These are phyloP conservation scores for Aspergillus pseudotamarii DNA, from an alignment of 2,329 filamentous ascomycete genomes.

Conservation along the genomic window DNA sequence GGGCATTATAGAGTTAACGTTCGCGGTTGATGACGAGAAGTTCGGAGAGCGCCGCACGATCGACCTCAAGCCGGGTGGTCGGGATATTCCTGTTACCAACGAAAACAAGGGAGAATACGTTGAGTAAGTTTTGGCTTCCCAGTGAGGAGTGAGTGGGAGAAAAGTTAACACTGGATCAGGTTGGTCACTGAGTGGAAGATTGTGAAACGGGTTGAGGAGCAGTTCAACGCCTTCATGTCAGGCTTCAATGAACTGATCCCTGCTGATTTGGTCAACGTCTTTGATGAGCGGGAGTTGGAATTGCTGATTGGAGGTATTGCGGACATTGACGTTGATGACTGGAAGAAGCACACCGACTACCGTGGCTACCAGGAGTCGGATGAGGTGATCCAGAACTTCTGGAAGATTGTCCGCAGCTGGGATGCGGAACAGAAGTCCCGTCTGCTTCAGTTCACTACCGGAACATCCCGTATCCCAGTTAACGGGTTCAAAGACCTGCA, in stretches of 20 bases:
- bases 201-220: conserved; percentile 95
- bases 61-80: conserved; percentile 86
- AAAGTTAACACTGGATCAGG: conserved; percentile 38
- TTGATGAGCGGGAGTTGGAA: conserved; percentile 96
- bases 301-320: conserved; percentile 97
- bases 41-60: conserved; percentile 94
- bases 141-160: neutral
- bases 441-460: conserved; percentile 93
- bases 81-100: conserved; percentile 94
- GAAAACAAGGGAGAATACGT: conserved; percentile 99
- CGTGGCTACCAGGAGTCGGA: conserved; percentile 97
- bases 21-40: conserved; percentile 94
- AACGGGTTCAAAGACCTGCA: conserved; percentile 99
- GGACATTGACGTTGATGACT: conserved; percentile 99
- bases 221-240: conserved; percentile 96
- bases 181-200: conserved; percentile 99
- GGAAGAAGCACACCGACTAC: conserved; percentile 99
- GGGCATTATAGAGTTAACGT: conserved; percentile 91
- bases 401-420: conserved; percentile 93
- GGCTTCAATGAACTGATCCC: conserved; percentile 98
- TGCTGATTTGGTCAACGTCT: conserved; percentile 94
- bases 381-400: conserved; percentile 97
- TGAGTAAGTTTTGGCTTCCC: conserved; percentile 60
- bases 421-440: conserved; percentile 98
- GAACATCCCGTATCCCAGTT: conserved; percentile 95